These are phyloP conservation scores for Firmiana major DNA, from an alignment of 345 rosid species.

Conservation along the genomic window DNA sequence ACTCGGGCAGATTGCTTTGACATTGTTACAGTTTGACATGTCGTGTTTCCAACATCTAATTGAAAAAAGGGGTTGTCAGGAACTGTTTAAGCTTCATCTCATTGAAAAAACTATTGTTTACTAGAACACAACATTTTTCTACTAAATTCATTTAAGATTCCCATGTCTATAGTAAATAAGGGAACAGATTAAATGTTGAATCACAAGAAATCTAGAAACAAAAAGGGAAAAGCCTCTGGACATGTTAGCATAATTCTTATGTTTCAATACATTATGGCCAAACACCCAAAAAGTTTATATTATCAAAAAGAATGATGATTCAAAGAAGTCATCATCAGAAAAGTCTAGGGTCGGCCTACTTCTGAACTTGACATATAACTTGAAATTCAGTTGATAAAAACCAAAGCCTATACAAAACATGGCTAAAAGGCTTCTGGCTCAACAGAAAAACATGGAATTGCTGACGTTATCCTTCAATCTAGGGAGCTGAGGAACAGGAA, in stretches of 20 bases:
- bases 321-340: neutral
- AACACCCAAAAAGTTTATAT: neutral
- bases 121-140: no score
- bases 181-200: no score
- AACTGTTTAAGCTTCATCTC: no score
- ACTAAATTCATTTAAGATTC: no score
- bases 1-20: no score
- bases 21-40: no score
- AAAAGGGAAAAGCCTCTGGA: neutral
- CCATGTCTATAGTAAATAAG: no score
- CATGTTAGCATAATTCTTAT: neutral
- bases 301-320: neutral
- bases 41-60: no score
- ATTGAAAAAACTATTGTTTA: no score
- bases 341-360: no score
- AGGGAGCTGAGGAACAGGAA: slow-evolving; percentile 58
- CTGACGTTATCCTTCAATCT: slow-evolving; percentile 38
- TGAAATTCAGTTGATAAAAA: neutral
- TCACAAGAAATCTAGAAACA: no score
- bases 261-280: neutral
- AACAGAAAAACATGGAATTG: slow-evolving; percentile 80
- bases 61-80: no score
- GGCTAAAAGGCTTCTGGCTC: neutral
- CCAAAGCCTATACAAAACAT: neutral
- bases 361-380: neutral